Evolutionary conservation across 192 early-diverging fungal genomes (phyloP).

Genomic region (Coemansia sp.): DNA sequence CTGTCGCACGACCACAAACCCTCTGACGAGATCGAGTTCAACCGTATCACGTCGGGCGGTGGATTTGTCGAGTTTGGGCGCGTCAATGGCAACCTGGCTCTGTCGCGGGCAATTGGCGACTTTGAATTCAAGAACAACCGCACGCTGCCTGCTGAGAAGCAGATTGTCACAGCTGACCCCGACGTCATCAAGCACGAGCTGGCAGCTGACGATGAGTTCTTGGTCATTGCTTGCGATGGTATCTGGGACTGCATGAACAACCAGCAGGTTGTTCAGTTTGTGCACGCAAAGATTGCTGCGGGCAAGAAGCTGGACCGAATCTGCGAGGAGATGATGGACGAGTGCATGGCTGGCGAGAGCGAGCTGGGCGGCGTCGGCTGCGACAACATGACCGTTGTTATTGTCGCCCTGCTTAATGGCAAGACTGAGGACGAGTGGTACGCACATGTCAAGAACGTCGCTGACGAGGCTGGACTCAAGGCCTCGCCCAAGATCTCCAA

Average conservation of each 20-base stretch:
- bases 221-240: constrained; percentile 97
- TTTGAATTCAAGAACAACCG: constrained; percentile 97
- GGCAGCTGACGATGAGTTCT: constrained; percentile 74
- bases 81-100: constrained; percentile 98
- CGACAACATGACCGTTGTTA: constrained; percentile 99
- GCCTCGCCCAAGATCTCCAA: constrained; percentile 47
- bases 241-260: constrained; percentile 98
- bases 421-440: constrained; percentile 80
- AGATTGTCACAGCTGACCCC: constrained; percentile 93
- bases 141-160: constrained; percentile 77
- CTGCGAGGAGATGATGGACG: constrained; percentile 91
- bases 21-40: constrained; percentile 77
- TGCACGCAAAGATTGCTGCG: constrained; percentile 69
- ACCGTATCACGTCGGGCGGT: constrained; percentile 87
- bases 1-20: constrained; percentile 98
- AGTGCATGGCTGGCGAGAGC: constrained; percentile 86
- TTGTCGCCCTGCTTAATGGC: constrained; percentile 85
- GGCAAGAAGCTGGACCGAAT: constrained; percentile 65
- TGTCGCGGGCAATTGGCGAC: constrained; percentile 97
- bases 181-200: constrained; percentile 67
- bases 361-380: constrained; percentile 93
- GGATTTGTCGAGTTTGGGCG: constrained; percentile 99
- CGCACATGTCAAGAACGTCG: constrained; percentile 48
- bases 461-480: constrained; percentile 48
- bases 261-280: constrained; percentile 88